Evolutionary conservation across 2,329 filamentous ascomycete species (phyloP), one percentile per base, ranked within the genome.

Genomic region (Proliferodiscus dingleyae): DNA sequence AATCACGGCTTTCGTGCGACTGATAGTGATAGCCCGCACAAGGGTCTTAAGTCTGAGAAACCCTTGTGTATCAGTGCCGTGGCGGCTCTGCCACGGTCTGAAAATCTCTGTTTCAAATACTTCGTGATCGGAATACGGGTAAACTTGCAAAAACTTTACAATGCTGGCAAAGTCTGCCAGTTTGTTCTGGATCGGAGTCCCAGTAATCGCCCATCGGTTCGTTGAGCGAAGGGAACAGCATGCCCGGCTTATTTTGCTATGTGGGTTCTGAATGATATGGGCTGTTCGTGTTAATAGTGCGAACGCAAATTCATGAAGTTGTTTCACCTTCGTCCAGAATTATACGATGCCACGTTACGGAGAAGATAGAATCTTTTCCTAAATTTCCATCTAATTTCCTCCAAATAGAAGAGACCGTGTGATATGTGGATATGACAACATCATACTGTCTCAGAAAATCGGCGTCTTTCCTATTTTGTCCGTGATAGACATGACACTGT

Each of bases 261-360:
- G 61, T 15, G 64, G 65, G 2, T 69, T 70, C n/a, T 74, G 70
- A 19, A 79, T 76, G 2, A 66, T 65, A 45, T 78, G 73, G 1
- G 74, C 75, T 74, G 39, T 45, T 15, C 19, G 7, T 15, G 7
- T 9, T 15, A 41, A 21, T 9, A 8, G 2, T 18, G 23, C 11
- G 26, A 38, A 5, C 11, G 3, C n/a, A 11, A 9, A 33, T 11
- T 15, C 13, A 19, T 11, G 11, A 32, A 13, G 7, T 32, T 30
- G 2, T 10, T 50, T 41, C 61, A 71, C 70, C 71, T 65, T 74
- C 72, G 28, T 74, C 67, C 0, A 74, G 61, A 0, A 73, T 63
- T 1, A 71, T 49, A 3, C 68, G 57, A 50, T 65, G 69, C 70
- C 70, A 75, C 1, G 53, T 51, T 3, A 71, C 57, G 8, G 61